Base-by-base conservation (phyloP, 495 filamentous ascomycete genomes). In the Hypoxylon subgilvum region DNA sequence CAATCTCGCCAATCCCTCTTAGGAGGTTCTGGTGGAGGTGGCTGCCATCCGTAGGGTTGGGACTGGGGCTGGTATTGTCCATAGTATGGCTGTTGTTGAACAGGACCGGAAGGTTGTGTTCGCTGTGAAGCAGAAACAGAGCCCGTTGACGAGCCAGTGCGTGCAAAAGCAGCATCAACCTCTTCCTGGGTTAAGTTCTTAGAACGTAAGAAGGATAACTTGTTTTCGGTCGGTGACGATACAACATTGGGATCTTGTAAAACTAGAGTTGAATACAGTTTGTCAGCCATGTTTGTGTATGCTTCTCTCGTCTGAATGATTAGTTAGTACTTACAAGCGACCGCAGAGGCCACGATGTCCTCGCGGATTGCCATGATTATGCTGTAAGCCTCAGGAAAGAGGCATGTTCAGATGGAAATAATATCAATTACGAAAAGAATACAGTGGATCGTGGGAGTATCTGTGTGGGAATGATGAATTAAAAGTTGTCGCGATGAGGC, bases 121-220 rank as follows among this genome's bases (percentile, higher is more conserved):
- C 84, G 74, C 28, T 76, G 72, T 43, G 80, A 67, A 62, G 83
- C 77, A 57, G 82, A 73, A 27, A 73, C 66, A 36, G 67, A 52
- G 54, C 76, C 73, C 38, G 82, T 70, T 31, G 74, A 66, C 52
- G 87, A 81, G 23, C 85, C 84, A 31, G 82, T 84, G 57, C 93
- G 83, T 32, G 89, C 84, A 48, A 99, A 82, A 14, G 94, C 88
- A 28, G 84, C 75, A 67, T 91, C 90, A 52, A 99, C 86, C 73
- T 99, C 94, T 73, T 97, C 92, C 73, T 91, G 89, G 2, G 93
- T 97, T 12, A 99, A 82, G 68, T 97, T 97, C 74, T 99, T 99
- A 0, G 93, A 96, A 70, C 93, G 88, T 14, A 99, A 82, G 63
- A 99, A 99, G 10, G 91, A 88, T 48, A 97, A 79, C 50, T 90